Conservation (phyloP, 306 rosid species). For the Geum urbanum region DNA sequence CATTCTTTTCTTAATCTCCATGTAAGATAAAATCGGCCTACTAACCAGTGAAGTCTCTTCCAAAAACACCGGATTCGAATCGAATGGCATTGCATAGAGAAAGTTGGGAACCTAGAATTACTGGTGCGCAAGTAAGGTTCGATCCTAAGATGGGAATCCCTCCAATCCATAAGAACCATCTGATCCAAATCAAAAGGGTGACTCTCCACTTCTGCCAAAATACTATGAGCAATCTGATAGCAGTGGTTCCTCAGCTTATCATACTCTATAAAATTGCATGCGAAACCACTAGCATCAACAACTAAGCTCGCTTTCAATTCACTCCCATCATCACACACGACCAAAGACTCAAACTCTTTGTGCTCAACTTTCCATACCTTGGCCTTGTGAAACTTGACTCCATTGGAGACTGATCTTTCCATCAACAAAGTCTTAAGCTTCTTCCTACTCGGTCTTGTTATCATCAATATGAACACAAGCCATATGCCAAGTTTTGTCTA, state of each 20-base stretch:
- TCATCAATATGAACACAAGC: constrained; percentile 49
- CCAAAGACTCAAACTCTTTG: constrained; percentile 48
- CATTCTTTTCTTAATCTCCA: constrained; percentile 65
- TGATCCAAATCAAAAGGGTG: constrained; percentile 82
- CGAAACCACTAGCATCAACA: constrained; percentile 86
- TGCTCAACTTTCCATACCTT: constrained; percentile 62
- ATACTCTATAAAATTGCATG: constrained; percentile 39
- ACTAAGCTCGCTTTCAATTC: constrained; percentile 55
- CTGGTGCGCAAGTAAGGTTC: constrained; percentile 54
- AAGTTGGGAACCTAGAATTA: constrained; percentile 62
- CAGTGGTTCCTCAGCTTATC: constrained; percentile 54
- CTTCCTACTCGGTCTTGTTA: constrained; percentile 45
- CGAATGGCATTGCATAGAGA: constrained; percentile 88
- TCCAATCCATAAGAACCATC: constrained; percentile 68
- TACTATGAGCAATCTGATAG: constrained; percentile 78
- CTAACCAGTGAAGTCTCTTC: constrained; percentile 89
- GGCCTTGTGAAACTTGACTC: constrained; percentile 61
- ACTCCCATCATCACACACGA: constrained; percentile 58
- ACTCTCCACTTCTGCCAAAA: constrained; percentile 65
- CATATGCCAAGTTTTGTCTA: constrained; percentile 77
- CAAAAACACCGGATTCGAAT: constrained; percentile 60
- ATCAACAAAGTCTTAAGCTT: constrained; percentile 47
- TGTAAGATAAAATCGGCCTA: constrained; percentile 58
- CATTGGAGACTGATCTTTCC: constrained; percentile 51
- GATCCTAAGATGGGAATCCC: constrained; percentile 71